Conservation (phyloP, 805 yeast species). For the Candida easanensis region DNA sequence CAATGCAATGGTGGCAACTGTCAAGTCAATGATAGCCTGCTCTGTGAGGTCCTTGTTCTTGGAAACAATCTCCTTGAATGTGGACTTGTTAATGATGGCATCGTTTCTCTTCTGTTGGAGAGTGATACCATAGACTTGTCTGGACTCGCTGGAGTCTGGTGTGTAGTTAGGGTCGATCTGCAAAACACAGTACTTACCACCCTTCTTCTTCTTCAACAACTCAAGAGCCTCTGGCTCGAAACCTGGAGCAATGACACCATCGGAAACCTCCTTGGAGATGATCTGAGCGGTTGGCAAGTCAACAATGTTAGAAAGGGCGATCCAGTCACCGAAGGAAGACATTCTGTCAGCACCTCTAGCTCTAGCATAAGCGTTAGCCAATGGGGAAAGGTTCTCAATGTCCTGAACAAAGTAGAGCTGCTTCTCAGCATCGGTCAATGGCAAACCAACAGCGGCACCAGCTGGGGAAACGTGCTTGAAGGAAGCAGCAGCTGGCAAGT, state of each 20-base stretch:
- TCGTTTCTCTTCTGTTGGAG: slow-evolving; percentile 97
- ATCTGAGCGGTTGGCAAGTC: slow-evolving; percentile 95
- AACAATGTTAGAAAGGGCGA: slow-evolving; percentile 94
- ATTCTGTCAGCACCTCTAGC: slow-evolving; percentile 99
- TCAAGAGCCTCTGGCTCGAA: slow-evolving; percentile 89
- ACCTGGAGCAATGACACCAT: slow-evolving; percentile 99
- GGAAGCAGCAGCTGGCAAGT: slow-evolving; percentile 97
- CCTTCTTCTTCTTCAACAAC: slow-evolving; percentile 86
- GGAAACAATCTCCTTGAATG: slow-evolving; percentile 90
- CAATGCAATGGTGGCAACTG: slow-evolving; percentile 95
- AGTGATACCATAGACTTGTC: slow-evolving; percentile 95
- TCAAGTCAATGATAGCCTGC: slow-evolving; percentile 89
- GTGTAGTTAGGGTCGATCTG: slow-evolving; percentile 93
- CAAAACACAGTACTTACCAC: slow-evolving; percentile 94
- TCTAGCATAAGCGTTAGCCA: slow-evolving; percentile 97
- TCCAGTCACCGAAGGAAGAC: slow-evolving; percentile 98
- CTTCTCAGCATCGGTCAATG: slow-evolving; percentile 87
- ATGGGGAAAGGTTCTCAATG: slow-evolving; percentile 91
- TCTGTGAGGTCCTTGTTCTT: slow-evolving; percentile 82
- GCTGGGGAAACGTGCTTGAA: slow-evolving; percentile 99
- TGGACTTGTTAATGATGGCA: slow-evolving; percentile 86
- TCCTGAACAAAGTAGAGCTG: slow-evolving; percentile 93
- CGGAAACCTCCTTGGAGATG: slow-evolving; percentile 95
- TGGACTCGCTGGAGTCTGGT: slow-evolving; percentile 78
- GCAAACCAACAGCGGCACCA: slow-evolving; percentile 97